Evolutionary conservation across 768 basidiomycete genomes (phyloP).

Genomic region (Roridomyces roridus): DNA sequence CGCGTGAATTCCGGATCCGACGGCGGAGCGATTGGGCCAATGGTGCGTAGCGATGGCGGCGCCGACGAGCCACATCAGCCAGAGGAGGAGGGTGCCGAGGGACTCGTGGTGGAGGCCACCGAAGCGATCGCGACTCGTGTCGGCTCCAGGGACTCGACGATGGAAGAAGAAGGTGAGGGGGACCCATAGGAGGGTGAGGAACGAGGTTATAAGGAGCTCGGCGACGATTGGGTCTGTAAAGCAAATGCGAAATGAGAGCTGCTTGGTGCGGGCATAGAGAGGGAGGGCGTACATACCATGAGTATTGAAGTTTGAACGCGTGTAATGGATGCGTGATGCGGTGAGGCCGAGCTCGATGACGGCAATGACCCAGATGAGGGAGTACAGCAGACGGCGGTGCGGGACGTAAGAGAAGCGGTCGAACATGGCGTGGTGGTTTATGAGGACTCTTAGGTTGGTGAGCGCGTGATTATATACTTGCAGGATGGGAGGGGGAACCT

Average conservation of each 20-base stretch:
- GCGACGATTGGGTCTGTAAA: constrained; percentile 54
- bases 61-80: too few relatives aligned
- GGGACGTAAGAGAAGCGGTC: too few relatives aligned
- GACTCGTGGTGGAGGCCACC: constrained; percentile 31
- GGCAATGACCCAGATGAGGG: background rate
- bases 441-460: too few relatives aligned
- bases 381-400: background rate
- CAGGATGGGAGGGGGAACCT: too few relatives aligned
- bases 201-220: constrained; percentile 51
- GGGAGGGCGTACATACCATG: background rate
- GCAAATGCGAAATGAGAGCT: too few relatives aligned
- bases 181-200: constrained; percentile 51
- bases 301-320: background rate
- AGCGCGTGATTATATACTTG: too few relatives aligned
- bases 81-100: too few relatives aligned
- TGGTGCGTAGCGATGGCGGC: too few relatives aligned
- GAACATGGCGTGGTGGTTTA: too few relatives aligned
- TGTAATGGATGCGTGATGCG: background rate
- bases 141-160: constrained; percentile 33
- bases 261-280: background rate
- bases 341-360: background rate
- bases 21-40: too few relatives aligned
- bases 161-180: constrained; percentile 27
- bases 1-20: too few relatives aligned
- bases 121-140: constrained; percentile 14